Evolutionary conservation across 2,329 filamentous ascomycete species (phyloP).

Genomic region (Grosmannia clavigera): DNA sequence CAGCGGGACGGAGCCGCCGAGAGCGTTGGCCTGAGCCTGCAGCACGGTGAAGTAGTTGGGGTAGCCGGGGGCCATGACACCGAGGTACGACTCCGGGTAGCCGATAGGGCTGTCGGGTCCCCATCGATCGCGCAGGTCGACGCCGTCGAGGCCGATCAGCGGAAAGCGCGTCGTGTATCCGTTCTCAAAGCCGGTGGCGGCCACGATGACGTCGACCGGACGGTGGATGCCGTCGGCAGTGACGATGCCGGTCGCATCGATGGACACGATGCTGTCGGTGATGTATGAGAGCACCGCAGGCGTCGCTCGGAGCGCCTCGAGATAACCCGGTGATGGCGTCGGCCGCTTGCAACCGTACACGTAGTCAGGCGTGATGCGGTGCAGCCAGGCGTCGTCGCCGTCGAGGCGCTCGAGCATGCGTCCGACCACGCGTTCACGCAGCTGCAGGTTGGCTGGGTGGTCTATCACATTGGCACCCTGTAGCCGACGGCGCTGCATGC

Average conservation of each 20-base stretch:
- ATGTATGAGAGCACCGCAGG: slow-evolving; percentile 18
- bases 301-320: slow-evolving; percentile 14
- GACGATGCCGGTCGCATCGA: slow-evolving; percentile 19
- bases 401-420: slow-evolving; percentile 17
- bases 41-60: slow-evolving; percentile 10
- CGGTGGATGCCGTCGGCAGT: slow-evolving; percentile 14
- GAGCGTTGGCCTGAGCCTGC: slow-evolving; percentile 9
- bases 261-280: slow-evolving; percentile 7
- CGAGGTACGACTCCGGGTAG: slow-evolving; percentile 3
- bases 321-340: slow-evolving; percentile 16
- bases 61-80: not conserved
- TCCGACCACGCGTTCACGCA: slow-evolving; percentile 12
- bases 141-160: slow-evolving; percentile 4
- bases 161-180: slow-evolving; percentile 12
- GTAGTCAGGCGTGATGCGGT: slow-evolving; percentile 15
- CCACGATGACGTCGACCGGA: slow-evolving; percentile 21
- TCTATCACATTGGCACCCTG: slow-evolving; percentile 14
- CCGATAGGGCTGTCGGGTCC: slow-evolving; percentile 5
- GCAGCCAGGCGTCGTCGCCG: slow-evolving; percentile 20
- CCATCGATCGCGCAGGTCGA: slow-evolving; percentile 12
- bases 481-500: slow-evolving; percentile 10
- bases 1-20: slow-evolving; percentile 12
- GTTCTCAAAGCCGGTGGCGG: slow-evolving; percentile 18
- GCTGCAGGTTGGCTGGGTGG: slow-evolving; percentile 9
- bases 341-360: slow-evolving; percentile 13